These are phyloP conservation scores for Syzygium grande DNA, from an alignment of 345 rosid species.

Conservation along the genomic window DNA sequence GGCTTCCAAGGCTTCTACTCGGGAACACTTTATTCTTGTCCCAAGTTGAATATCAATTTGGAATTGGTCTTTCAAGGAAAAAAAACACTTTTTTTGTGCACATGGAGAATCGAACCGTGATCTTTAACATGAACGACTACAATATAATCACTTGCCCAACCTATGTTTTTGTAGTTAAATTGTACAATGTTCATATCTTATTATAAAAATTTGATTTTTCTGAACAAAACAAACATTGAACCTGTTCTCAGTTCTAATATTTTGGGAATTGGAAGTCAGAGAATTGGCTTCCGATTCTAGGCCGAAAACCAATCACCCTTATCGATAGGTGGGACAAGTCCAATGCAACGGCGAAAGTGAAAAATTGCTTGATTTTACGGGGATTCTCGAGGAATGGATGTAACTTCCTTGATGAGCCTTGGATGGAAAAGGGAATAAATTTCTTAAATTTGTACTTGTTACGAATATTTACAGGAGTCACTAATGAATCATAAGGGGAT, in stretches of 20 bases:
- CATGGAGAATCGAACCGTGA: neutral
- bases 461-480: neutral
- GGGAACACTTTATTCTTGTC: too few species aligned
- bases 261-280: neutral
- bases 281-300: neutral
- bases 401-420: neutral
- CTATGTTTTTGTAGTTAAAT: neutral
- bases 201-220: neutral
- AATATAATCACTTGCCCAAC: neutral
- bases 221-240: neutral
- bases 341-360: neutral
- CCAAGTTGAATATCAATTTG: too few species aligned
- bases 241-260: neutral
- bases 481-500: neutral
- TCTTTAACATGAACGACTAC: neutral
- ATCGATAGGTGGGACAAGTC: neutral
- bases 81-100: neutral
- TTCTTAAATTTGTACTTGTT: rapidly evolving
- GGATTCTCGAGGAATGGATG: neutral
- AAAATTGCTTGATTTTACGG: neutral
- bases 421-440: neutral
- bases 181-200: neutral
- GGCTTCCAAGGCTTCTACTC: too few species aligned
- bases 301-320: too few species aligned
- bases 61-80: neutral